Evolutionary conservation across 2,329 filamentous ascomycete species (phyloP).

Genomic region (Anisogramma anomala): DNA sequence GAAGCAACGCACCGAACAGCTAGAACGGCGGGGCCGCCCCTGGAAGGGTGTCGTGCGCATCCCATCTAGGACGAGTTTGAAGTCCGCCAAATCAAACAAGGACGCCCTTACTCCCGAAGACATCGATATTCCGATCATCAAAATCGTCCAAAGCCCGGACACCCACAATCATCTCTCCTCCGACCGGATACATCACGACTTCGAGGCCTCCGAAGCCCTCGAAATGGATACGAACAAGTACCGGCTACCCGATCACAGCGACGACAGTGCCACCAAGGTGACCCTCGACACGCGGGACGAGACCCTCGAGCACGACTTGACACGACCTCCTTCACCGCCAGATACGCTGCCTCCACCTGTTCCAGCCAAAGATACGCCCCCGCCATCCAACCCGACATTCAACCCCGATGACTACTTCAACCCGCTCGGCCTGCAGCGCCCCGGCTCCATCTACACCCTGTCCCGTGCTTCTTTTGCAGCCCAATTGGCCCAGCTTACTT

Average conservation of each 20-base stretch:
- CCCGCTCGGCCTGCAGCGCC: conserved; percentile 51
- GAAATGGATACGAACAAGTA: conserved; percentile 67
- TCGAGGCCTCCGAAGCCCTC: conserved; percentile 36
- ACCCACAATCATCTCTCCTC: conserved; percentile 19
- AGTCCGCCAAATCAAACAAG: conserved; percentile 14
- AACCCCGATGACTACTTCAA: conserved; percentile 54
- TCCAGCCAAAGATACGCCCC: conserved; percentile 38
- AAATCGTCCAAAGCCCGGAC: conserved; percentile 20
- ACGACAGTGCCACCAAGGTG: conserved; percentile 55
- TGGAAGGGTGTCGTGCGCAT: conserved; percentile 57
- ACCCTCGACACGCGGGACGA: conserved; percentile 46
- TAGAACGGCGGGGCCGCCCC: conserved; percentile 56
- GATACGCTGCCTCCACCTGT: conserved; percentile 33
- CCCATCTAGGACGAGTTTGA: conserved; percentile 26
- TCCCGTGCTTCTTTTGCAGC: conserved; percentile 86
- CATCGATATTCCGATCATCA: conserved; percentile 17
- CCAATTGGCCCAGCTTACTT: conserved; percentile 84
- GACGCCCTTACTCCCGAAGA: conserved; percentile 13
- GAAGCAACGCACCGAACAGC: conserved; percentile 33
- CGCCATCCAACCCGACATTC: conserved; percentile 24
- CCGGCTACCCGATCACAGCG: conserved; percentile 57
- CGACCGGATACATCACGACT: conserved; percentile 37
- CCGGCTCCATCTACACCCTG: conserved; percentile 86
- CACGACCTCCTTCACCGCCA: conserved; percentile 29
- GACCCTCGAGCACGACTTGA: conserved; percentile 41